Evolutionary conservation across 805 yeast genomes (phyloP).

Genomic region (Yarrowia bubula): DNA sequence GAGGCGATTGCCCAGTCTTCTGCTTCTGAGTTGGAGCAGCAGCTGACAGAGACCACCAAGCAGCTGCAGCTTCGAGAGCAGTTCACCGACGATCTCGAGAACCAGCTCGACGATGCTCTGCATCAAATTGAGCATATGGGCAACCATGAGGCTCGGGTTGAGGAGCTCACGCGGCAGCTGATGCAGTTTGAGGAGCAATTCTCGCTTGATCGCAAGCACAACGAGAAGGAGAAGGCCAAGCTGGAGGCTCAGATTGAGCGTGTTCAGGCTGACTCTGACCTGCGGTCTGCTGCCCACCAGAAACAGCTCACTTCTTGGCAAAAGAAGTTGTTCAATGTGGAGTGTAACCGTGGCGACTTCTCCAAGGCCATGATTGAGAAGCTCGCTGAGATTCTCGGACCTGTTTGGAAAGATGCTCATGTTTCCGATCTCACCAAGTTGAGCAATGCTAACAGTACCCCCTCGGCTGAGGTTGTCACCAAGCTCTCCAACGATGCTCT

Average conservation of each 20-base stretch:
- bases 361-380: constrained; percentile 20
- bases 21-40: not conserved
- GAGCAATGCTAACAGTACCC: constrained; percentile 4
- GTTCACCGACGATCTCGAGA: constrained; percentile 11
- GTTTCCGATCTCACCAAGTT: not conserved
- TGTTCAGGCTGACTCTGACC: constrained; percentile 1
- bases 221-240: not conserved
- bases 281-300: constrained; percentile 14
- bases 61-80: not conserved
- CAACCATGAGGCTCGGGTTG: constrained; percentile 21
- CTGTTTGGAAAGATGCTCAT: constrained; percentile 14
- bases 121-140: not conserved
- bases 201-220: constrained; percentile 1
- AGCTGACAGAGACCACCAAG: not conserved
- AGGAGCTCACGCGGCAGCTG: constrained; percentile 11
- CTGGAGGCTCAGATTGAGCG: constrained; percentile 7
- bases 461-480: constrained; percentile 14
- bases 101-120: constrained; percentile 5
- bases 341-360: constrained; percentile 21
- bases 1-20: not conserved
- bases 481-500: constrained; percentile 20
- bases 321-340: constrained; percentile 24
- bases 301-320: constrained; percentile 21
- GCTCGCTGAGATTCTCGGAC: constrained; percentile 13
- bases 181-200: constrained; percentile 12